These are phyloP conservation scores for Populus hybrid DNA, from an alignment of 441 rosid genomes.

Conservation along the genomic window DNA sequence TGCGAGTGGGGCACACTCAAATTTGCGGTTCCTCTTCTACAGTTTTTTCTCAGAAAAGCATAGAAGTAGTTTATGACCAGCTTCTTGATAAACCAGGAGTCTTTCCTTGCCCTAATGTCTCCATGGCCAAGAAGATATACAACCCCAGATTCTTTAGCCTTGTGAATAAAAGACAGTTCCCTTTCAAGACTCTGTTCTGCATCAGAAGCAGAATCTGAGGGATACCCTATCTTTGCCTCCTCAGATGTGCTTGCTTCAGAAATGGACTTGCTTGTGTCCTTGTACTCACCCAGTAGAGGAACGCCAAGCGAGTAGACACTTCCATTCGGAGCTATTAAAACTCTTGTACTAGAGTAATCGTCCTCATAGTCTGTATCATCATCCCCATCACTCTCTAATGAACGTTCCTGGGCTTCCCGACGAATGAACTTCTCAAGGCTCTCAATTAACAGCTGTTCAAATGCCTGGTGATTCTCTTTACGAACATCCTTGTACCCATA, in stretches of 20 bases:
- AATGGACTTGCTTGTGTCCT: conserved; percentile 28
- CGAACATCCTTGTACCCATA: conserved; percentile 95
- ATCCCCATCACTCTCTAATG: conserved; percentile 84
- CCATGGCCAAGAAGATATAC: conserved; percentile 99
- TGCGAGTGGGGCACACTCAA: conserved; percentile 90
- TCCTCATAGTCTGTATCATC: conserved; percentile 67
- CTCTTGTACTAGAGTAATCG: conserved; percentile 47
- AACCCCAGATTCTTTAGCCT: conserved; percentile 90
- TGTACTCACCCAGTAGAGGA: conserved; percentile 78
- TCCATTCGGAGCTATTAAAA: conserved; percentile 81
- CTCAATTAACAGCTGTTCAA: conserved; percentile 94
- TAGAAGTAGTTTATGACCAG: conserved; percentile 86
- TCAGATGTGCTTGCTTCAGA: conserved; percentile 60
- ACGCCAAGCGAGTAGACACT: conserved; percentile 77
- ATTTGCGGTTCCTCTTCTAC: conserved; percentile 90
- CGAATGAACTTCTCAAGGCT: conserved; percentile 98
- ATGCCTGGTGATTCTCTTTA: conserved; percentile 90
- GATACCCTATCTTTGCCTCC: conserved; percentile 31
- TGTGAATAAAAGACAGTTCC: conserved; percentile 83
- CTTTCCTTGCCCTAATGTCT: conserved; percentile 90
- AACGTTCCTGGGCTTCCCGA: conserved; percentile 93
- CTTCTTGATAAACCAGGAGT: conserved; percentile 94
- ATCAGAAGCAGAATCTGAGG: conserved; percentile 47
- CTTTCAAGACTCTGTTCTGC: conserved; percentile 86
- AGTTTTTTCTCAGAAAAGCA: conserved; percentile 89